phyloP scores from a whole-genome alignment of 106 monocot species.

The Apostasia shenzhenica region DNA sequence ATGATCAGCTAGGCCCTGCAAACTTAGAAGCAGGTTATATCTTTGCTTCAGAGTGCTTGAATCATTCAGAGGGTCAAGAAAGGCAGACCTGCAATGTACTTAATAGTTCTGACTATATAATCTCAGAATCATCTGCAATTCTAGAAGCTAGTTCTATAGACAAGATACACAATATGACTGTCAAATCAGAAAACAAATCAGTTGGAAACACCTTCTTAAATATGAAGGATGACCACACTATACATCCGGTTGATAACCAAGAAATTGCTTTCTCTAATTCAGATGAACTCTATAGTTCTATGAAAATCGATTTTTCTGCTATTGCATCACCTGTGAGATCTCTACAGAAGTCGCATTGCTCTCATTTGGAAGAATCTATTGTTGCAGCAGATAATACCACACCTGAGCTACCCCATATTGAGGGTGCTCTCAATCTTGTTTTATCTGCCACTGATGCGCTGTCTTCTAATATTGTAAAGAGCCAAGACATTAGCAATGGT shows the following conservation, averaged over 20 bases:
- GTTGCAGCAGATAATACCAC: constrained; percentile 8
- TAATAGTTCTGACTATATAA: constrained; percentile 2
- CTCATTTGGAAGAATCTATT: constrained; percentile 11
- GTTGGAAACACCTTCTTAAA: constrained; percentile 2
- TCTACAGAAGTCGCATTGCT: not conserved
- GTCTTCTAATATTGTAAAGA: constrained; percentile 11
- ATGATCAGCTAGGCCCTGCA: constrained; percentile 12
- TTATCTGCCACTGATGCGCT: not conserved
- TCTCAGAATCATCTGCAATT: not conserved
- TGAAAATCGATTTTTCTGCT: constrained; percentile 2
- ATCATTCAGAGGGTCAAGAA: constrained; percentile 9
- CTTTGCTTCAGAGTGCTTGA: constrained; percentile 4
- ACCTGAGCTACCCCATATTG: not conserved
- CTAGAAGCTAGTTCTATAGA: constrained; percentile 10
- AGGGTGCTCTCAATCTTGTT: constrained; percentile 8
- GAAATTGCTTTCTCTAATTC: constrained; percentile 3
- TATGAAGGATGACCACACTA: constrained; percentile 4
- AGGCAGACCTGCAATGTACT: not conserved
- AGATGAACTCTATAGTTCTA: constrained; percentile 3
- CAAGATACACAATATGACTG: constrained; percentile 14
- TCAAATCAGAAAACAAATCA: constrained; percentile 23
- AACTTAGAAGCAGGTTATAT: constrained; percentile 11
- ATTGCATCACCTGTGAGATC: constrained; percentile 5
- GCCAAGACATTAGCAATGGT: constrained; percentile 11
- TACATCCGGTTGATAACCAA: constrained; percentile 12